Base-by-base conservation (phyloP, 2,329 filamentous ascomycete species). In the Pseudocercospora vitis region DNA sequence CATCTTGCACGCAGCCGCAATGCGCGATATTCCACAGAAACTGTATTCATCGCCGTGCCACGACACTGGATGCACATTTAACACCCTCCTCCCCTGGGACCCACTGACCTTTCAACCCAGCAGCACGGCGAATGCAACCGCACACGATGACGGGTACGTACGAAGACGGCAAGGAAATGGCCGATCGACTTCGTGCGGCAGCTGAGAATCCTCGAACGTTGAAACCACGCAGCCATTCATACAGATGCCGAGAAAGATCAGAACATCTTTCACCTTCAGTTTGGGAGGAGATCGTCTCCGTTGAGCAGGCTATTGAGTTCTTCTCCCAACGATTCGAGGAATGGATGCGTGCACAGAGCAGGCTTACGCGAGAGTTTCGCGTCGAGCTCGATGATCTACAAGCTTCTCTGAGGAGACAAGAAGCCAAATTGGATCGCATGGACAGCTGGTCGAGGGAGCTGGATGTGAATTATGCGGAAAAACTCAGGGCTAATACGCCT, bases 321-420 rank as follows among this genome's bases (percentile, higher is more conserved):
- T 40, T 50, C 21, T 23, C 29, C 7, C 14, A 16, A 12, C 19
- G 48, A n/a, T 50, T 50, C 14, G 48, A 50, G 18, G 48, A 26
- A n/a, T 42, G 16, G 16, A 40, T 50, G 48, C 33, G 21, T 9
- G 12, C 16, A 7, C 48, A 50, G 14, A 40, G 32, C 8, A 18
- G 48, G 3, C 24, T 50, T 9, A 11, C 42, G 48, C 21, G 18
- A 28, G 33, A 42, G 7, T 7, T 29, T 8, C 33, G 26, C 7
- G 18, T 9, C 3, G n/a, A 29, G 7, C 23, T 50, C 6, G 23
- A 40, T n/a, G n/a, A 11, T 18, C 40, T 29, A 7, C 26, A 11
- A 29, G 26, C 26, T 29, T 29, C 6, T 7, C 26, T 11, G 11
- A 29, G 6, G 6, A 7, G 6, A 11, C 26, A 29, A 29, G 6